phyloP scores from a whole-genome alignment of 2,329 filamentous ascomycete species.

The Trichoderma sp. region DNA sequence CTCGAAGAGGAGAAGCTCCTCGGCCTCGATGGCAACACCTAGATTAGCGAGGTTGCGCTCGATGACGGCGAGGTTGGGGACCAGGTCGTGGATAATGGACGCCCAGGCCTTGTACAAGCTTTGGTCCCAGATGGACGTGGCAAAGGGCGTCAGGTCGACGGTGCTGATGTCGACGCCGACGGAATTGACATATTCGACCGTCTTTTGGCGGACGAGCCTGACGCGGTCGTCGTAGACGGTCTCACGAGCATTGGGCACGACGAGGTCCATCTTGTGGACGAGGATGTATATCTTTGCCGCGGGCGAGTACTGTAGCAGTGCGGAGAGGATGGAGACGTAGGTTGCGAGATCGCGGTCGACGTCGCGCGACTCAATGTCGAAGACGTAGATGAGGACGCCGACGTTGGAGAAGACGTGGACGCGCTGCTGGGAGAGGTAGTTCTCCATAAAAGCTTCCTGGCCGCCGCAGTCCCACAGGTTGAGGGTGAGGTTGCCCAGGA shows the following conservation, averaged over 20 bases:
- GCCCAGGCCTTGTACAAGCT: constrained; percentile 98
- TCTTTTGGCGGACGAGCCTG: constrained; percentile 71
- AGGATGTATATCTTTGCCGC: constrained; percentile 86
- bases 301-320: constrained; percentile 79
- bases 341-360: constrained; percentile 90
- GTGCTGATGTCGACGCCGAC: constrained; percentile 32
- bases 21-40: constrained; percentile 81
- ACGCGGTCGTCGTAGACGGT: constrained; percentile 82
- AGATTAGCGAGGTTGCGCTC: constrained; percentile 81
- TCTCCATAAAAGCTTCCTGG: constrained; percentile 98
- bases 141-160: constrained; percentile 79
- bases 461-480: constrained; percentile 99
- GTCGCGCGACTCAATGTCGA: constrained; percentile 95
- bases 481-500: constrained; percentile 93
- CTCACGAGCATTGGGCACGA: constrained; percentile 75
- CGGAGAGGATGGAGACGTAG: constrained; percentile 86
- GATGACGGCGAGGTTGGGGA: constrained; percentile 88
- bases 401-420: constrained; percentile 96
- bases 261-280: constrained; percentile 98
- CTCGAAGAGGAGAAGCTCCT: constrained; percentile 93
- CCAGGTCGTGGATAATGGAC: constrained; percentile 93
- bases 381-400: constrained; percentile 97
- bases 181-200: constrained; percentile 50
- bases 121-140: constrained; percentile 98
- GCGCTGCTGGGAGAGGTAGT: constrained; percentile 93